Conservation (phyloP, 148 eudicot species). For the Salicornia ramosissima region DNA sequence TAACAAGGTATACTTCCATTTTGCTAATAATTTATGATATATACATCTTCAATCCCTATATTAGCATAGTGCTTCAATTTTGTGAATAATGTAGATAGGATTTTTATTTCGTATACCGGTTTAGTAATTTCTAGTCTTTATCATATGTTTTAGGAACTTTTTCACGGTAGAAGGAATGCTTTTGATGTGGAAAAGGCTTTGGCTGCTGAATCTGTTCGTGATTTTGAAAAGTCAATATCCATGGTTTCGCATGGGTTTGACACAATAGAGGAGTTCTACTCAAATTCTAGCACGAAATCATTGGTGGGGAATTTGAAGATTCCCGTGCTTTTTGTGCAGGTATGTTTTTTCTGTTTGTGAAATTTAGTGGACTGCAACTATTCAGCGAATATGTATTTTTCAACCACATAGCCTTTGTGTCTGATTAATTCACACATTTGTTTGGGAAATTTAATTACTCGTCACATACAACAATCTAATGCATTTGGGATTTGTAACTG, state of each 20-base stretch:
- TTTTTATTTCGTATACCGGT: neutral
- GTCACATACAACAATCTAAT: neutral
- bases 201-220: constrained; percentile 61
- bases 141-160: constrained; percentile 54
- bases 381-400: neutral
- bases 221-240: constrained; percentile 78
- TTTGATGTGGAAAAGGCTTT: constrained; percentile 82
- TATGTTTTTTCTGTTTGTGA: constrained; percentile 12
- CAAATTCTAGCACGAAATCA: constrained; percentile 55
- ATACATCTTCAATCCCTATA: neutral
- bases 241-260: constrained; percentile 80
- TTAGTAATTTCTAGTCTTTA: neutral
- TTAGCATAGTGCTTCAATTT: neutral
- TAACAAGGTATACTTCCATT: constrained; percentile 57
- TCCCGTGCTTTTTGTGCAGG: constrained; percentile 95
- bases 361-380: neutral
- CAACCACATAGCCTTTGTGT: neutral
- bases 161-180: constrained; percentile 71
- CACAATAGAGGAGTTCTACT: constrained; percentile 73
- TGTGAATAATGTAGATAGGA: neutral
- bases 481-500: neutral
- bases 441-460: neutral
- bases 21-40: neutral
- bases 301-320: constrained; percentile 66
- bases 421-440: neutral